Base-by-base conservation (phyloP, 1,284 basidiomycete genomes). In the Moesziomyces parantarcticus region DNA sequence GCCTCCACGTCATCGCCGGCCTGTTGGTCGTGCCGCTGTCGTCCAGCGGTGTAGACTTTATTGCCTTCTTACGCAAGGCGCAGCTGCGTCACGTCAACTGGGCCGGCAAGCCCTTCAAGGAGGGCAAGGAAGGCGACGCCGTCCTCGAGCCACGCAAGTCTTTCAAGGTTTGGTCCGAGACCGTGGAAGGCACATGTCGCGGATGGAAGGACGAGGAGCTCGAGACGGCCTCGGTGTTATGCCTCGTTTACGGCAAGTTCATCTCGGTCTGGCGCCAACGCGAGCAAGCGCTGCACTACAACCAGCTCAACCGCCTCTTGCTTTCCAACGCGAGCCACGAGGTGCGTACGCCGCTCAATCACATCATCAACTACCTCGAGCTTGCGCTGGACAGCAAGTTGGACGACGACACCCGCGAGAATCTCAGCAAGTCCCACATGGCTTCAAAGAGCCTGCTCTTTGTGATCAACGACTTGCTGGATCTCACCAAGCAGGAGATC, bases 261-360 rank as follows among this genome's bases (percentile, higher is more conserved):
- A 92, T 92, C 72, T 91, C 92, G 80, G 92, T 94, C 3, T 94
- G 92, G 92, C 86, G 92, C 72, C 90, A 94, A 82, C 92, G 92
- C 79, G 92, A 94, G 84, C 89, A 86, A 43, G 91, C 91, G 16
- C 84, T 92, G 68, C 89, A 90, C 80, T 89, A 89, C 14, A 93
- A 90, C 50, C 92, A 91, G 82, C 85, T 94, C 52, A 93, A 92
- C 18, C 90, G 90, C 55, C 85, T 94, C 4, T 79, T 95, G 46
- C 85, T 94, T 18, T 92, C 91, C n/a, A 94, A 95, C 83, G 93
- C 93, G 7, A 91, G 89, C 72, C 92, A 94, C 82, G 92, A 94
- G 86, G 91, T 92, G 88, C 80, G 79, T 7, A 81, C 79, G 26
- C 79, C 79, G 47, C 76, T 81, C 51, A 79, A 81, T 44, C 79